phyloP scores from a whole-genome alignment of 2,329 filamentous ascomycete species.

The Periconia sp. region DNA sequence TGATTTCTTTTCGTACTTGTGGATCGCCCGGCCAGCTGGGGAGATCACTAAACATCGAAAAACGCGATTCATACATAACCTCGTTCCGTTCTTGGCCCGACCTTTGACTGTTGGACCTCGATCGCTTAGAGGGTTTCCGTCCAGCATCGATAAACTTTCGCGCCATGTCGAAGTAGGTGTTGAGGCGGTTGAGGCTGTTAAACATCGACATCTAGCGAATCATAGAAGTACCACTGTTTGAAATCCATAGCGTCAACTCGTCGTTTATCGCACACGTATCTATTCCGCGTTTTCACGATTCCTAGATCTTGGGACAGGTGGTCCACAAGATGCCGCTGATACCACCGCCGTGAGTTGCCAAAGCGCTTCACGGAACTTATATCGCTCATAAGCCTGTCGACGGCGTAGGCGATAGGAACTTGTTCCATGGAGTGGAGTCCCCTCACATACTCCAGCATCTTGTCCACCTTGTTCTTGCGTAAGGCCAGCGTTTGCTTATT shows the following conservation, averaged over 20 bases:
- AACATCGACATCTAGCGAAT: constrained; percentile 5
- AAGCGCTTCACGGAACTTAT: constrained; percentile 5
- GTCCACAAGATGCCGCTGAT: constrained; percentile 1
- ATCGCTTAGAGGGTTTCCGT: constrained; percentile 3
- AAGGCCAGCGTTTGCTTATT: constrained; percentile 3
- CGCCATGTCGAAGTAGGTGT: constrained; percentile 5
- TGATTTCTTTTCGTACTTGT: too few relatives aligned
- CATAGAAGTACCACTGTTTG: constrained; percentile 1
- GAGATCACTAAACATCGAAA: too few relatives aligned
- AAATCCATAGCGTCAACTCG: constrained; percentile 11
- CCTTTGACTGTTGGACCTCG: too few relatives aligned
- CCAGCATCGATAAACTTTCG: constrained; percentile 4
- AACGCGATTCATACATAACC: too few relatives aligned
- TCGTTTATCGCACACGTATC: constrained; percentile 7
- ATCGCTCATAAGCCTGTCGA: constrained; percentile 3
- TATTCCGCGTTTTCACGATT: constrained; percentile 6
- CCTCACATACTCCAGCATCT: constrained; percentile 6
- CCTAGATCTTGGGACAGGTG: constrained; percentile 1
- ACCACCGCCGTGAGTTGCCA: constrained; percentile 2
- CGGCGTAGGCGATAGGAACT: constrained; percentile 5
- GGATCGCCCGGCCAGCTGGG: too few relatives aligned
- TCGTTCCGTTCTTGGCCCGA: too few relatives aligned
- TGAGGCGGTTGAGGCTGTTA: constrained; percentile 6
- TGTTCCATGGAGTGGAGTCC: constrained; percentile 4
- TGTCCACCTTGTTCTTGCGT: constrained; percentile 4